Conservation (phyloP, 2,329 filamentous ascomycete species). For the Alternaria arbusti region DNA sequence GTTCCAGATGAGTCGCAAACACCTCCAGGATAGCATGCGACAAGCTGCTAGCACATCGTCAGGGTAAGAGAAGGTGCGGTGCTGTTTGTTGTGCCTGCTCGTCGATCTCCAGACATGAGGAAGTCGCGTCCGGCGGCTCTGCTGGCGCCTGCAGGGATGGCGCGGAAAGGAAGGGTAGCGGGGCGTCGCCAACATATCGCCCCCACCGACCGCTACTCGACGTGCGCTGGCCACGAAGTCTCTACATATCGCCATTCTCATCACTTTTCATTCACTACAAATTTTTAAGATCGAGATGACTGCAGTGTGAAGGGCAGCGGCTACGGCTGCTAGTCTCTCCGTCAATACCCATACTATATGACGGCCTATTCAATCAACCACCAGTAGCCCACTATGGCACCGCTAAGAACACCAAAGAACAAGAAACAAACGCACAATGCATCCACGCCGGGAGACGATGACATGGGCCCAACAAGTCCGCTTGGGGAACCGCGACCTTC, state of each 20-base stretch:
- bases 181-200: conserved; percentile 28
- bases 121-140: conserved; percentile 32
- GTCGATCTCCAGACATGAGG: conserved; percentile 12
- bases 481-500: conserved; percentile 37
- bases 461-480: conserved; percentile 31
- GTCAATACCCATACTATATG: conserved; percentile 33
- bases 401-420: conserved; percentile 53
- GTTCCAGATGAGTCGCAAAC: neutral
- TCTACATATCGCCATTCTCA: conserved; percentile 24
- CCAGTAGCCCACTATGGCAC: conserved; percentile 54
- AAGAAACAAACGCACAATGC: conserved; percentile 44
- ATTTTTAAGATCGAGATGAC: conserved; percentile 34
- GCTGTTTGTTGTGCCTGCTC: conserved; percentile 20
- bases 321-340: conserved; percentile 55
- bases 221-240: conserved; percentile 34
- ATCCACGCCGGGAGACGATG: conserved; percentile 34
- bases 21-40: neutral
- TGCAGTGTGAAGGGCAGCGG: conserved; percentile 54
- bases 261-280: conserved; percentile 21
- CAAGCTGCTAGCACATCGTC: neutral
- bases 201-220: conserved; percentile 31
- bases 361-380: conserved; percentile 42
- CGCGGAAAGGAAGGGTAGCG: conserved; percentile 18
- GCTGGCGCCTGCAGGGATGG: conserved; percentile 17
- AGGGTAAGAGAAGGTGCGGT: conserved; percentile 6